Evolutionary conservation across 352 stramenopile species (phyloP).

Genomic region (Globisporangium paddicum): DNA sequence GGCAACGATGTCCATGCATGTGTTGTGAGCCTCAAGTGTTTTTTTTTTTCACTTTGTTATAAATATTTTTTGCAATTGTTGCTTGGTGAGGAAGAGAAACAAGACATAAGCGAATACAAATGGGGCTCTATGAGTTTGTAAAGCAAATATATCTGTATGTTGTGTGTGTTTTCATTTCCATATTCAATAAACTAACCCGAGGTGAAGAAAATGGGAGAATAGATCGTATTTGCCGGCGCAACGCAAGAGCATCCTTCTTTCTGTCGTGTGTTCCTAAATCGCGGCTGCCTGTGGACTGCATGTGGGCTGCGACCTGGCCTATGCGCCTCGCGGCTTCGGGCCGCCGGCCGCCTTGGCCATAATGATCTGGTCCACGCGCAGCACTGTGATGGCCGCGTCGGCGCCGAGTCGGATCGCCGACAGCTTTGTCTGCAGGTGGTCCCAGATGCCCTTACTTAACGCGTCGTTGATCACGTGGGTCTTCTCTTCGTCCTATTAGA

Average conservation of each 20-base stretch:
- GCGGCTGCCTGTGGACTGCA: neutral
- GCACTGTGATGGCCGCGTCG: conserved; percentile 97
- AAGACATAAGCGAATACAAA: too few species aligned
- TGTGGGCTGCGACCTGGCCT: conserved; percentile 4
- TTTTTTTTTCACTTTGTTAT: too few species aligned
- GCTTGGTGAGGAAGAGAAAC: too few species aligned
- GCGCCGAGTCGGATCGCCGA: conserved; percentile 96
- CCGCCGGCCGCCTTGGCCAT: conserved; percentile 96
- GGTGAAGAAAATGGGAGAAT: conserved; percentile 23
- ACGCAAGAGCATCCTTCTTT: neutral
- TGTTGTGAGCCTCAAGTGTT: too few species aligned
- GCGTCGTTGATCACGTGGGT: conserved; percentile 80
- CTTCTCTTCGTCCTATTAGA: conserved; percentile 54
- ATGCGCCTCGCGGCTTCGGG: conserved; percentile 85
- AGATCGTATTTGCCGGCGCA: neutral
- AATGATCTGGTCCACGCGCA: conserved; percentile 99
- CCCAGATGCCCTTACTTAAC: conserved; percentile 78
- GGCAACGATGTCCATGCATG: too few species aligned
- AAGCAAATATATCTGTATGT: conserved; percentile 14
- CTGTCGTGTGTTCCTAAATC: neutral
- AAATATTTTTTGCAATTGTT: too few species aligned
- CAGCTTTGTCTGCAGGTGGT: conserved; percentile 96
- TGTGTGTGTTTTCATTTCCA: conserved; percentile 34
- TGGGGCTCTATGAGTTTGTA: too few species aligned
- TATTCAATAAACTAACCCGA: conserved; percentile 68